Conservation (phyloP, 2,329 filamentous ascomycete genomes). For the Basipetospora chlamydospora region DNA sequence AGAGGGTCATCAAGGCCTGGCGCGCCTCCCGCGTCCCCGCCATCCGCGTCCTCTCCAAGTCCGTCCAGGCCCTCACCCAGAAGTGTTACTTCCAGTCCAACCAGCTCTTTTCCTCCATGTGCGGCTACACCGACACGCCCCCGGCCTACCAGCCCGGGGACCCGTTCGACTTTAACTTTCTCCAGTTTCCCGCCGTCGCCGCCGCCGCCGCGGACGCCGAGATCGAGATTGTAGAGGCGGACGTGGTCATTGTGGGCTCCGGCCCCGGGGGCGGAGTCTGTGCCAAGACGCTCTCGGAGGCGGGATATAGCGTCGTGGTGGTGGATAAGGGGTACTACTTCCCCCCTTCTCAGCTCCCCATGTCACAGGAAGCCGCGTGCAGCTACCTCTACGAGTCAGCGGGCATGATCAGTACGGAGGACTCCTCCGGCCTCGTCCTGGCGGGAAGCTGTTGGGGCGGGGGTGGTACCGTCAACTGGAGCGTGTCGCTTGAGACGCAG, state of each 20-base stretch:
- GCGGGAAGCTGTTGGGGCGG: slow-evolving; percentile 69
- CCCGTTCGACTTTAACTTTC: slow-evolving; percentile 42
- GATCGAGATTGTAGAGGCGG: slow-evolving; percentile 62
- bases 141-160: slow-evolving; percentile 32
- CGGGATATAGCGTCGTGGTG: slow-evolving; percentile 61
- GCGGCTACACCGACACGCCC: slow-evolving; percentile 43
- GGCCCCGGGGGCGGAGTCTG: slow-evolving; percentile 74
- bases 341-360: slow-evolving; percentile 56
- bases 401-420: slow-evolving; percentile 40
- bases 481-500: slow-evolving; percentile 49
- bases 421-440: slow-evolving; percentile 44
- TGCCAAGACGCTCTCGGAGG: slow-evolving; percentile 68
- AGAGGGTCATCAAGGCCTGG: slow-evolving; percentile 51
- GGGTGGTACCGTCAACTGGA: slow-evolving; percentile 83
- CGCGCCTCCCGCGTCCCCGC: slow-evolving; percentile 36
- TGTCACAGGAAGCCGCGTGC: slow-evolving; percentile 47
- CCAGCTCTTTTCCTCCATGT: slow-evolving; percentile 36
- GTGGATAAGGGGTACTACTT: slow-evolving; percentile 75
- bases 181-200: slow-evolving; percentile 34
- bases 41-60: slow-evolving; percentile 40
- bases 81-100: slow-evolving; percentile 41
- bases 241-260: slow-evolving; percentile 75
- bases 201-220: slow-evolving; percentile 42
- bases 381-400: slow-evolving; percentile 56
- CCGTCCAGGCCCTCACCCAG: slow-evolving; percentile 38